These are phyloP conservation scores for Paramarasmius palmivorus DNA, from an alignment of 1,284 basidiomycete genomes.

Conservation along the genomic window DNA sequence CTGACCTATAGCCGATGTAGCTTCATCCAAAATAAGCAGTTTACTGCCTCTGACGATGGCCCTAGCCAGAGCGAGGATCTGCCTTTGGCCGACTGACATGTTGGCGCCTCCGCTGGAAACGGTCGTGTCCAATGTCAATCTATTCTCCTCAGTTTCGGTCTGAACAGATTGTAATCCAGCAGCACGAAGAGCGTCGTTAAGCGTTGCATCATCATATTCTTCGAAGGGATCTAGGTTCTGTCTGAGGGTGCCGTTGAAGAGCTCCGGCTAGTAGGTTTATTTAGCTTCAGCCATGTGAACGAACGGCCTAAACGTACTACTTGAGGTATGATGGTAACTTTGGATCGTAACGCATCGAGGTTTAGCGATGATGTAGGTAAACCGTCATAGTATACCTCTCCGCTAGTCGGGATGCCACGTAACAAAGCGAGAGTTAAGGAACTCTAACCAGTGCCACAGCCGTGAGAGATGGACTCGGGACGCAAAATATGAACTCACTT, in stretches of 20 bases:
- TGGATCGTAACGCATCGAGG: constrained; percentile 61
- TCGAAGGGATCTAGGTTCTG: constrained; percentile 58
- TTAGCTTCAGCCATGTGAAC: background rate
- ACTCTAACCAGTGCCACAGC: no score
- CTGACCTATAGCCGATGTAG: constrained; percentile 35
- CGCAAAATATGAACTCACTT: constrained; percentile 40
- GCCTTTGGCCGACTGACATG: constrained; percentile 59
- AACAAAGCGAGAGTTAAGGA: constrained; percentile 53
- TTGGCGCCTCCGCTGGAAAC: constrained; percentile 40
- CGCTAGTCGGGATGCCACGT: constrained; percentile 59
- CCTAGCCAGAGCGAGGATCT: constrained; percentile 61
- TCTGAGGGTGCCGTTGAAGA: constrained; percentile 45
- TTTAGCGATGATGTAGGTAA: constrained; percentile 51
- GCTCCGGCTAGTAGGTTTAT: constrained; percentile 39
- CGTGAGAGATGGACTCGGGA: background rate
- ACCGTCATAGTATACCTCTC: constrained; percentile 55
- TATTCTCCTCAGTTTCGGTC: constrained; percentile 30
- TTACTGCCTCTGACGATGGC: constrained; percentile 60
- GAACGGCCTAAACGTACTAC: constrained; percentile 31
- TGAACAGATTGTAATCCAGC: constrained; percentile 37
- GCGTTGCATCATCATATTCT: constrained; percentile 52
- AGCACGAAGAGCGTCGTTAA: constrained; percentile 38
- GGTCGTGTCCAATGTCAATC: constrained; percentile 26
- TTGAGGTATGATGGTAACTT: constrained; percentile 65
- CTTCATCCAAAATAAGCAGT: constrained; percentile 60